phyloP scores from a whole-genome alignment of 78 protist genomes.

The Neovahlkampfia damariscottae region DNA sequence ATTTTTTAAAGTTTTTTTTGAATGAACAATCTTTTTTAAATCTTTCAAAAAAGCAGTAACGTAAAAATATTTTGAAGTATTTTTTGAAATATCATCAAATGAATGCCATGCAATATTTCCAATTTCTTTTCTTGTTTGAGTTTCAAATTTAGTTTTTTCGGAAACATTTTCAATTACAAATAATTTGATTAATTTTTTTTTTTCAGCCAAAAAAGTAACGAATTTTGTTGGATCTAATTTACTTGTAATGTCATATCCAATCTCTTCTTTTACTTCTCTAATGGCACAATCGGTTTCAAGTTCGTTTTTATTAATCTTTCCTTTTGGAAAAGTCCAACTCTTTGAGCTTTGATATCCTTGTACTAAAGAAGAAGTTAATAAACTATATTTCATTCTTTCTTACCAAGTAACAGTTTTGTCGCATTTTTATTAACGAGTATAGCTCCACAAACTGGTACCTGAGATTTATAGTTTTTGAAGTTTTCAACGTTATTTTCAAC shows the following conservation, averaged over 20 bases:
- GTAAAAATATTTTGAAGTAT: background rate
- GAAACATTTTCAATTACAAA: constrained; percentile 11
- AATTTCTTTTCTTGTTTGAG: constrained; percentile 36
- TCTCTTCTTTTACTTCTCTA: constrained; percentile 43
- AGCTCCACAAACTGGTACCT: constrained; percentile 36
- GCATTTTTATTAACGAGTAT: background rate
- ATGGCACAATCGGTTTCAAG: constrained; percentile 12
- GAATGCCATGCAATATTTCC: constrained; percentile 23
- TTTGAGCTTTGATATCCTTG: too few relatives aligned
- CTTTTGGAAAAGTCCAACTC: constrained; percentile 38
- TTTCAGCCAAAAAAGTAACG: background rate
- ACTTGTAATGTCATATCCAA: constrained; percentile 28
- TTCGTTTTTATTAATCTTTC: constrained; percentile 31
- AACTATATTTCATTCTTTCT: background rate
- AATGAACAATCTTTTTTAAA: too few relatives aligned
- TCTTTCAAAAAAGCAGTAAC: background rate
- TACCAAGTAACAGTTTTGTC: constrained; percentile 8
- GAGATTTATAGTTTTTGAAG: constrained; percentile 13
- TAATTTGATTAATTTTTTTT: background rate
- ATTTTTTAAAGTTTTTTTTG: background rate
- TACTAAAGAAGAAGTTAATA: too few relatives aligned
- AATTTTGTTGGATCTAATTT: background rate
- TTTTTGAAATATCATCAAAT: background rate
- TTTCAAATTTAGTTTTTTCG: constrained; percentile 7
- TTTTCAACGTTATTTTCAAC: background rate